Percentiles rank a stretch among this genome's conserved stretches.
Evolutionary conservation across 768 basidiomycete genomes (phyloP).

Genomic region (Suillus subaureus): DNA sequence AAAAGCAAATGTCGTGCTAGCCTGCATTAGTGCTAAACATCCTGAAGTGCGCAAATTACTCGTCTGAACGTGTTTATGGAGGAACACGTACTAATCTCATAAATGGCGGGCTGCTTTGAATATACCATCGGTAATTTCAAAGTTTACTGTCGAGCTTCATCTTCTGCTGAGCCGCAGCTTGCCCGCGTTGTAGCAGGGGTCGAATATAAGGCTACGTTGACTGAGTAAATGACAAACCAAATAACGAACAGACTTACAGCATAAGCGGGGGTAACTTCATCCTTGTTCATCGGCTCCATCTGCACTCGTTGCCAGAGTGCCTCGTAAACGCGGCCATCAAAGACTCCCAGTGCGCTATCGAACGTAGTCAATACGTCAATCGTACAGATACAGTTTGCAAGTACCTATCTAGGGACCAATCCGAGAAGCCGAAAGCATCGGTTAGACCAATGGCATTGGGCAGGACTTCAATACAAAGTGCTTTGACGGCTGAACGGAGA

Average conservation of each 20-base stretch:
- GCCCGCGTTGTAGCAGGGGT: constrained; percentile 53
- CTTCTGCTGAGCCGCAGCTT: constrained; percentile 29
- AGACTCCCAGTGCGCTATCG: constrained; percentile 60
- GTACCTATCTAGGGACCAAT: constrained; percentile 75
- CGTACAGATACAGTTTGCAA: constrained; percentile 11
- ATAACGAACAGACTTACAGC: constrained; percentile 37
- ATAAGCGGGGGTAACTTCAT: constrained; percentile 56
- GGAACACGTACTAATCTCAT: not conserved
- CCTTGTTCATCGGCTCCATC: constrained; percentile 59
- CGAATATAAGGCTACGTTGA: constrained; percentile 46
- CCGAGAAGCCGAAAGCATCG: constrained; percentile 74
- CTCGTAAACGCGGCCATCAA: constrained; percentile 68
- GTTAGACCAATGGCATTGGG: constrained; percentile 68
- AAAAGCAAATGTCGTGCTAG: not conserved
- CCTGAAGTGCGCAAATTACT: not conserved
- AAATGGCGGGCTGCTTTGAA: not conserved
- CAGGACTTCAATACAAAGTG: constrained; percentile 51
- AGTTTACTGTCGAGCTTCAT: not conserved
- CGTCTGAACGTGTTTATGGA: not conserved
- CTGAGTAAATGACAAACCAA: not conserved
- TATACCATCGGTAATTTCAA: not conserved
- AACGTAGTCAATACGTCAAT: not conserved
- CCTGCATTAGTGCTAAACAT: not conserved
- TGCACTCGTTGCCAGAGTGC: constrained; percentile 62
- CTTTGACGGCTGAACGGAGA: constrained; percentile 52